Evolutionary conservation across 2,329 filamentous ascomycete species (phyloP), one percentile per base, ranked within the genome.

Genomic region (Colletotrichum coccodes): DNA sequence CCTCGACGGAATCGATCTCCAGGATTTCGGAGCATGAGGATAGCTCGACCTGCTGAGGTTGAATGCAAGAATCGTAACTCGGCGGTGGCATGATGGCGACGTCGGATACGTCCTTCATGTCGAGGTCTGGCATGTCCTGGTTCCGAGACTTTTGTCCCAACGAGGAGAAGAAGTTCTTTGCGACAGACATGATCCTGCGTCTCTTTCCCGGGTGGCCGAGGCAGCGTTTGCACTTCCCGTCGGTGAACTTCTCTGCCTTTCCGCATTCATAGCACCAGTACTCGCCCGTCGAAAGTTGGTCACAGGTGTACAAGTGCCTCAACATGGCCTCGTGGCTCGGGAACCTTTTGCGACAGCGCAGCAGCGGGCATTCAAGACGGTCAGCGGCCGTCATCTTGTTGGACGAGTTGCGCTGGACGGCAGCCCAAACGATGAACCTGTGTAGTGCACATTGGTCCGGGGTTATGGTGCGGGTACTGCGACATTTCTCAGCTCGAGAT

Each of bases 221-320:
- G 71, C 84, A 87, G 44, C 81, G 80, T 63, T 82, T 84, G 77
- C 85, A 87, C 73, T 83, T 82, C 71, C 80, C 77, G 71, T 88
- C 85, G 76, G 83, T 83, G 75, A 88, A 87, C 42, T 80, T 79
- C 74, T 89, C 86, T 64, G 84, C 79, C 72, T 81, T 82, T 74
- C 80, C 83, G 73, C 87, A 87, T 42, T 87, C 83, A 73, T 86
- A 88, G 74, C 86, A 89, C 79, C 85, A 83, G 72, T 88, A 89
- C 78, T 88, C 84, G 65, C 85, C 84, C 4, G 80, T 80, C 30
- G 79, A 75, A 36, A 89, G 81, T 73, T 85, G 79, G 34, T 80
- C 78, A 73, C 86, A 88, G 44, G 75, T 76, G 66, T 84, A 82
- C 11, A 89, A 78, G 70, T 88, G 87, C 72, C 80, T 82, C 57